phyloP scores from a whole-genome alignment of 2,329 filamentous ascomycete genomes.

The Colletotrichum orchidophilum region DNA sequence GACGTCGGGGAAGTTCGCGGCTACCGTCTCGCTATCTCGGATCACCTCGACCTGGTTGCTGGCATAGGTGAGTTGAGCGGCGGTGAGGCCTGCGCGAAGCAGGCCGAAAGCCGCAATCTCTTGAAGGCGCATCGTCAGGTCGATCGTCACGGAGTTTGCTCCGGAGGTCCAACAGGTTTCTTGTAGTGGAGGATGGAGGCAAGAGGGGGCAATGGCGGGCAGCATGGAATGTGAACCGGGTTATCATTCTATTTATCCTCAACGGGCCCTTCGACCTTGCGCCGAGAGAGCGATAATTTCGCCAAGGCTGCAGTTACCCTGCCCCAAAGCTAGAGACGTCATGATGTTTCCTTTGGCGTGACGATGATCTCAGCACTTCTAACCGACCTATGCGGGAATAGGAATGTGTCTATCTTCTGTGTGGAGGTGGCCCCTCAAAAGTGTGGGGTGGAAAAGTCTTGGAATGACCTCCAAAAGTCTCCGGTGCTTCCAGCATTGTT shows the following conservation, averaged over 20 bases:
- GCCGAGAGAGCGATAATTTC: neutral
- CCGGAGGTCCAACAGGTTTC: neutral
- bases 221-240: neutral
- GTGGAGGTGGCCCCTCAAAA: conserved; percentile 22
- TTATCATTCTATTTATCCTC: neutral
- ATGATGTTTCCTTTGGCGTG: neutral
- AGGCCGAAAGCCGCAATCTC: conserved; percentile 24
- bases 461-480: neutral
- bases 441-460: conserved; percentile 12
- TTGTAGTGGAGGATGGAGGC: neutral
- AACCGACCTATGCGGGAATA: conserved; percentile 19
- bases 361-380: neutral
- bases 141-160: neutral
- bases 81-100: conserved; percentile 34
- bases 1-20: conserved; percentile 31
- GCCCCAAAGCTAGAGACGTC: neutral
- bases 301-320: conserved; percentile 16
- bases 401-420: conserved; percentile 20
- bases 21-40: conserved; percentile 37
- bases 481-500: neutral
- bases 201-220: no score
- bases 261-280: neutral
- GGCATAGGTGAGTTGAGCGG: conserved; percentile 38
- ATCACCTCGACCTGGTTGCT: conserved; percentile 38
- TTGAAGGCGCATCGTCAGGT: conserved; percentile 11